phyloP scores from a whole-genome alignment of 2,329 filamentous ascomycete genomes.

The Paraconiothyrium sp. region DNA sequence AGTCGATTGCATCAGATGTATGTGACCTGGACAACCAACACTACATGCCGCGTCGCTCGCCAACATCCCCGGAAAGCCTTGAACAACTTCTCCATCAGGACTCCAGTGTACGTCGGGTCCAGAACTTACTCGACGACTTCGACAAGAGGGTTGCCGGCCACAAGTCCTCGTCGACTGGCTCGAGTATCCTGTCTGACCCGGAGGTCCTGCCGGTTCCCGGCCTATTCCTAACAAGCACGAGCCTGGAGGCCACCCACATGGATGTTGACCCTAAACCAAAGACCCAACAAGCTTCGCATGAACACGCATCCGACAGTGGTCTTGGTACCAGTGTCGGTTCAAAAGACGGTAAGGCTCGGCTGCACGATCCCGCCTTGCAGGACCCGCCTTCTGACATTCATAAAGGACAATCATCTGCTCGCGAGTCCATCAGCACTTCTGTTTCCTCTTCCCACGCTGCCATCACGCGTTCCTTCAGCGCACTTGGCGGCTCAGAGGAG shows the following conservation, averaged over 20 bases:
- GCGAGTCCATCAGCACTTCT: constrained; percentile 51
- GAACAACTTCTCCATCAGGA: constrained; percentile 59
- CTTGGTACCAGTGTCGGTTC: constrained; percentile 80
- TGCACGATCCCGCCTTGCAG: constrained; percentile 30
- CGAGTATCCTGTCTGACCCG: constrained; percentile 56
- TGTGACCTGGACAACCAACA: constrained; percentile 51
- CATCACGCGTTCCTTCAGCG: constrained; percentile 57
- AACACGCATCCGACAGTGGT: constrained; percentile 86
- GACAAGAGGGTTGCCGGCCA: constrained; percentile 55
- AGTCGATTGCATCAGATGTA: constrained; percentile 48
- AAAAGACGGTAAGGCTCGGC: constrained; percentile 50
- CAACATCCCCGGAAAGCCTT: constrained; percentile 58
- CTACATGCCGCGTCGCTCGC: constrained; percentile 58
- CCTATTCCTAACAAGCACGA: constrained; percentile 53
- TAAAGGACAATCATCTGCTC: constrained; percentile 47
- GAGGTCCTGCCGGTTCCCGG: constrained; percentile 60
- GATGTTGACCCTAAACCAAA: constrained; percentile 54
- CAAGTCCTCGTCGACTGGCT: constrained; percentile 41
- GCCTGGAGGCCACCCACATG: constrained; percentile 47
- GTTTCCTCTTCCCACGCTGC: constrained; percentile 49
- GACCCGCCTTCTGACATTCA: constrained; percentile 41
- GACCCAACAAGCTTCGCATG: constrained; percentile 57
- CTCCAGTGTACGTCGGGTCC: constrained; percentile 55
- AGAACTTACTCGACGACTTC: constrained; percentile 55
- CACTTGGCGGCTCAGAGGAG: constrained; percentile 46